Evolutionary conservation across 352 stramenopile species (phyloP).

Genomic region (Globisporangium canariense): DNA sequence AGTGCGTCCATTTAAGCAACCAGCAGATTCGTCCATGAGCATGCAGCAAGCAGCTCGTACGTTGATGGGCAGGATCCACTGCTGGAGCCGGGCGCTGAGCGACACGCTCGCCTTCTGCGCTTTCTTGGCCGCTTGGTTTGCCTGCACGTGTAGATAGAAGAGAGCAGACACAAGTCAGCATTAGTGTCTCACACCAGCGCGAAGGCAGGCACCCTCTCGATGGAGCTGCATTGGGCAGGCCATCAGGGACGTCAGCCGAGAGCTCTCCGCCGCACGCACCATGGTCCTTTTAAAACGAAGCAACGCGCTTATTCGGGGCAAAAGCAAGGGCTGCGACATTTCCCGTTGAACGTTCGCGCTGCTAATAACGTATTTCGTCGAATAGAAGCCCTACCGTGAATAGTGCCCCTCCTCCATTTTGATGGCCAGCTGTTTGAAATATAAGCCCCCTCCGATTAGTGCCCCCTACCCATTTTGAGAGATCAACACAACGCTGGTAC

Average conservation of each 20-base stretch:
- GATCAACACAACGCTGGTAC: too few species aligned
- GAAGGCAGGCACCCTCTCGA: neutral
- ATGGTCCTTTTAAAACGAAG: too few species aligned
- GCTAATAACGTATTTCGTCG: too few species aligned
- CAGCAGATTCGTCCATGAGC: neutral
- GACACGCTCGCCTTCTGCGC: slow-evolving; percentile 62
- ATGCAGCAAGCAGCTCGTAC: slow-evolving; percentile 21
- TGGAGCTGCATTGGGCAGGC: neutral
- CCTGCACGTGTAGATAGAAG: slow-evolving; percentile 26
- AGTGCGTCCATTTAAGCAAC: neutral
- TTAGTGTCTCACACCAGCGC: neutral
- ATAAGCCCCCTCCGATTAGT: too few species aligned
- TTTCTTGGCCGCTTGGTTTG: slow-evolving; percentile 86
- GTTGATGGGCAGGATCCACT: slow-evolving; percentile 81
- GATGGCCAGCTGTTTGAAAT: too few species aligned
- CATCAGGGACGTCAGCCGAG: neutral
- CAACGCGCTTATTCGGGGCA: too few species aligned
- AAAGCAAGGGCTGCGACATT: too few species aligned
- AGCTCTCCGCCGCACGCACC: neutral
- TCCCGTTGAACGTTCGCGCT: too few species aligned
- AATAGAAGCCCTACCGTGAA: neutral
- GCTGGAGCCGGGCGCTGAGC: slow-evolving; percentile 67
- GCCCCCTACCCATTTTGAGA: too few species aligned
- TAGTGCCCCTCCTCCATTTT: too few species aligned
- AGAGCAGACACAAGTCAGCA: neutral